These are phyloP conservation scores for Allium fistulosum DNA, from an alignment of 106 monocot species.

Conservation along the genomic window DNA sequence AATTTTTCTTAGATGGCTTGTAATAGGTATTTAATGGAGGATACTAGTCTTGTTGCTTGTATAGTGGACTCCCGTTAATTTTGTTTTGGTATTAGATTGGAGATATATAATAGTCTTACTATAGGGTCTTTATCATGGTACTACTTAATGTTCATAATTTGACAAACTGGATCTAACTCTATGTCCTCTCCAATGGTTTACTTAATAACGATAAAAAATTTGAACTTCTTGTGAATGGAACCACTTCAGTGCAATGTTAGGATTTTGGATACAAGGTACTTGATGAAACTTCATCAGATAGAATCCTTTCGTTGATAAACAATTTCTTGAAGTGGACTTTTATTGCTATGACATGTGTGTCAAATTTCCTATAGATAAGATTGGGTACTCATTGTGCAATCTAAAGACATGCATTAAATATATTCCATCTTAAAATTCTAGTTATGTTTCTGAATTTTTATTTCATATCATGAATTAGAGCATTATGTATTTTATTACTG, in stretches of 20 bases:
- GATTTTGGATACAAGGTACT: conserved; percentile 90
- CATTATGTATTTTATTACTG: too few relatives aligned
- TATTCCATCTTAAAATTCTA: conserved; percentile 89
- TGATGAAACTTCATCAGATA: conserved; percentile 66
- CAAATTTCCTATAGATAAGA: conserved; percentile 95
- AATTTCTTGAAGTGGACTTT: conserved; percentile 87
- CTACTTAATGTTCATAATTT: conserved; percentile 89
- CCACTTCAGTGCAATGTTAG: conserved; percentile 82
- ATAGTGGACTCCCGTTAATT: conserved; percentile 96
- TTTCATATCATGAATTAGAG: too few relatives aligned
- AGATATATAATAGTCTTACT: conserved; percentile 73
- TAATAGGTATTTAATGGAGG: conserved; percentile 84
- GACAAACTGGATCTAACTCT: conserved; percentile 76
- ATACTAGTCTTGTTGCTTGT: conserved; percentile 88
- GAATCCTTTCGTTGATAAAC: conserved; percentile 92
- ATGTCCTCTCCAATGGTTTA: conserved; percentile 69
- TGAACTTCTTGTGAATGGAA: conserved; percentile 82
- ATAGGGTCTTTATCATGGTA: conserved; percentile 98
- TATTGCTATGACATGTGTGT: conserved; percentile 71
- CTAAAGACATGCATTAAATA: conserved; percentile 87
- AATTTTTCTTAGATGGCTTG: too few relatives aligned
- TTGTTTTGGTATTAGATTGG: conserved; percentile 94
- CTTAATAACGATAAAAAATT: conserved; percentile 59
- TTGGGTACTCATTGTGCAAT: conserved; percentile 81
- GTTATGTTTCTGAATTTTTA: conserved; percentile 41